These are phyloP conservation scores for Pythium folliculosum DNA, from an alignment of 352 stramenopile species.

Conservation along the genomic window DNA sequence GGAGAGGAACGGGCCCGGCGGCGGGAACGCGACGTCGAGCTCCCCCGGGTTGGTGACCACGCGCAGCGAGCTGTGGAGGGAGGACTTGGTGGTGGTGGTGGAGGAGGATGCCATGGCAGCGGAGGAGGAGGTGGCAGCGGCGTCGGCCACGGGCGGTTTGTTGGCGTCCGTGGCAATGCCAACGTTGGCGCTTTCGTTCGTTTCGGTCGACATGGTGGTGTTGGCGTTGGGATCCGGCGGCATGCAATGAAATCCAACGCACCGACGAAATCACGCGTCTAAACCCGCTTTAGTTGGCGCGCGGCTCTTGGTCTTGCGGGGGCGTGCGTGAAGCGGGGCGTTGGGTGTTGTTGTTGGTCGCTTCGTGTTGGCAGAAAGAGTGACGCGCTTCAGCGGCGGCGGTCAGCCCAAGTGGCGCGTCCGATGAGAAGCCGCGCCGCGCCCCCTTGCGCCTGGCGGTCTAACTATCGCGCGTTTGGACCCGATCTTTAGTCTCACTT, in stretches of 20 bases:
- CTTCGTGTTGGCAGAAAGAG: slow-evolving; percentile 10
- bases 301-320: not conserved
- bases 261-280: slow-evolving; percentile 3
- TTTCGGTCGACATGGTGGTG: slow-evolving; percentile 16
- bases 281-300: not conserved
- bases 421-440: slow-evolving; percentile 14
- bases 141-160: not conserved
- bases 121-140: slow-evolving; percentile 2
- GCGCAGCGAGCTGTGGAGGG: slow-evolving; percentile 25
- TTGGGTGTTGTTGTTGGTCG: slow-evolving; percentile 12
- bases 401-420: slow-evolving; percentile 25
- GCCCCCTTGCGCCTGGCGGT: slow-evolving; percentile 1
- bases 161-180: not conserved
- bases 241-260: slow-evolving; percentile 20
- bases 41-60: slow-evolving; percentile 27
- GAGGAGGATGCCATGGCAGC: not conserved
- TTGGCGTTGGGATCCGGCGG: slow-evolving; percentile 11
- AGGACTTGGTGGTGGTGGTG: slow-evolving; percentile 5
- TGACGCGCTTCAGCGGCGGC: slow-evolving; percentile 24
- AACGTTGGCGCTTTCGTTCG: slow-evolving; percentile 5
- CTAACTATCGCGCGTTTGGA: not conserved
- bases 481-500: slow-evolving; percentile 27
- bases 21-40: slow-evolving; percentile 19
- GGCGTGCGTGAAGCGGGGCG: not conserved
- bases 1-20: slow-evolving; percentile 13